These are phyloP conservation scores for Cryphonectria nitschkei DNA, from an alignment of 2,329 filamentous ascomycete genomes.

Conservation along the genomic window DNA sequence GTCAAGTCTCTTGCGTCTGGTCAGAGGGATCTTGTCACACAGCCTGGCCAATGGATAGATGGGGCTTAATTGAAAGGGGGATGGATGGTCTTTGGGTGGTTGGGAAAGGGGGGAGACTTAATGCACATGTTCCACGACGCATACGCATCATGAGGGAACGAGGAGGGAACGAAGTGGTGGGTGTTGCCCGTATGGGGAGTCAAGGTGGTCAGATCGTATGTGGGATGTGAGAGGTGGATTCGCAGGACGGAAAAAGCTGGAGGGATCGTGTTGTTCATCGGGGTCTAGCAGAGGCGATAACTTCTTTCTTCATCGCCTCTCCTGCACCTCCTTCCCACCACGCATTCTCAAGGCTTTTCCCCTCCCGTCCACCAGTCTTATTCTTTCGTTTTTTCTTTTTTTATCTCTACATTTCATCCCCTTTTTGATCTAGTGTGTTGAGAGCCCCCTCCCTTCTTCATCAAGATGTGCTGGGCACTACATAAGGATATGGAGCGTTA, in stretches of 20 bases:
- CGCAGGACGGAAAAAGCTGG: not conserved
- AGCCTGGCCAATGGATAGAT: not conserved
- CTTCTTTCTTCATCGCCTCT: not conserved
- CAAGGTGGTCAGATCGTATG: not conserved
- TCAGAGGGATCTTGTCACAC: not conserved
- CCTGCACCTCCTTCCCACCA: not conserved
- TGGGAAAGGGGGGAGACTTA: not conserved
- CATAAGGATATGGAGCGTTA: slow-evolving; percentile 5
- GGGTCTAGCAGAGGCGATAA: not conserved
- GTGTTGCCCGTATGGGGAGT: not conserved
- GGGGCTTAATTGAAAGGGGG: not conserved
- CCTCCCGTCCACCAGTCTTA: not conserved
- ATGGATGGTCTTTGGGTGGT: not conserved
- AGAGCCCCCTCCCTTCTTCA: not conserved
- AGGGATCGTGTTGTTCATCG: not conserved
- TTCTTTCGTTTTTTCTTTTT: not conserved
- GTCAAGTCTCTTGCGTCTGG: not conserved
- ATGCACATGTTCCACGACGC: slow-evolving; percentile 10
- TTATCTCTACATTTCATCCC: not conserved
- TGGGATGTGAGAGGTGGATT: not conserved
- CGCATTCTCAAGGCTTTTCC: not conserved
- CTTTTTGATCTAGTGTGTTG: not conserved
- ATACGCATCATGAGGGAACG: slow-evolving; percentile 7
- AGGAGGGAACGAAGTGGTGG: not conserved
- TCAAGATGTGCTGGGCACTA: slow-evolving; percentile 3